Evolutionary conservation across 2,329 filamentous ascomycete genomes (phyloP).

Genomic region (Apiospora marii): DNA sequence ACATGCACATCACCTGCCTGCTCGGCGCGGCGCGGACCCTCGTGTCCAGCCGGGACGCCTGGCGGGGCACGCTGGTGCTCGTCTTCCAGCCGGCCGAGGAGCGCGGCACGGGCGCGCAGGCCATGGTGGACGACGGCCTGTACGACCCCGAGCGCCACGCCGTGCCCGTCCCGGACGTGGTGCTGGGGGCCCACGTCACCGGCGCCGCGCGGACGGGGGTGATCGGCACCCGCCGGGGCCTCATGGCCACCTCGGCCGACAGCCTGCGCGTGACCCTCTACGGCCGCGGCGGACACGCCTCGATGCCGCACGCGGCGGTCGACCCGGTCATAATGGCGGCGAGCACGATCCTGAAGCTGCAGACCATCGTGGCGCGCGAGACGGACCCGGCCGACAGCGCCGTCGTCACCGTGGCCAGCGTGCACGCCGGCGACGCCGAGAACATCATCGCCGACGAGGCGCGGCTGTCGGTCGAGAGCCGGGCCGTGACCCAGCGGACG

Average conservation of each 20-base stretch:
- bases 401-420: conserved; percentile 17
- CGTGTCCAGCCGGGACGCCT: conserved; percentile 48
- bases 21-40: conserved; percentile 64
- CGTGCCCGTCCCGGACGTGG: conserved; percentile 43
- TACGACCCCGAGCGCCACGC: conserved; percentile 35
- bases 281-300: not conserved
- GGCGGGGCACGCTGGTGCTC: conserved; percentile 69
- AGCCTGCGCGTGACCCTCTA: conserved; percentile 13
- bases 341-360: not conserved
- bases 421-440: conserved; percentile 19
- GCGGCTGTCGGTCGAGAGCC: not conserved
- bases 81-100: conserved; percentile 76
- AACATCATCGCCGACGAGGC: conserved; percentile 22
- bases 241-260: conserved; percentile 22
- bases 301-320: conserved; percentile 16
- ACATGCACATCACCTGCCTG: conserved; percentile 68
- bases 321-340: conserved; percentile 6
- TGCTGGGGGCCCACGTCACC: conserved; percentile 48
- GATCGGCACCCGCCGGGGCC: conserved; percentile 37
- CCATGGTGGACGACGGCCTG: conserved; percentile 49
- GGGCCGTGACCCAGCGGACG: conserved; percentile 5
- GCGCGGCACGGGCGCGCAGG: conserved; percentile 63
- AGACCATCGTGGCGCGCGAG: conserved; percentile 7
- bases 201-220: conserved; percentile 41
- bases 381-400: conserved; percentile 22